These are phyloP conservation scores for Globisporangium emineosum DNA, from an alignment of 352 stramenopile species.

Conservation along the genomic window DNA sequence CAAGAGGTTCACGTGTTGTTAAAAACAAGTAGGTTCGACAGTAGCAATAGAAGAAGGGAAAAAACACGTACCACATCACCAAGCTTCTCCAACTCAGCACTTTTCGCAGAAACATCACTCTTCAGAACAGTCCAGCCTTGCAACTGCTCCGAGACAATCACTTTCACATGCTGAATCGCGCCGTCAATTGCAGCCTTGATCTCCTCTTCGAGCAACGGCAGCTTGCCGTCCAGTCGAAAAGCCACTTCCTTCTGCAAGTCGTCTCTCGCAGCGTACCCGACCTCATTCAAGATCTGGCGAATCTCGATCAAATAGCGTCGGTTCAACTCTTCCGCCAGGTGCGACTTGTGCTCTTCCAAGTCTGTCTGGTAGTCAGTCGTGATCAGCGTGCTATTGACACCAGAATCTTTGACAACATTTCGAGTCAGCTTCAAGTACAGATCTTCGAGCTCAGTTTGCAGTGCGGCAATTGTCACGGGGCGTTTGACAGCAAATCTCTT, in stretches of 20 bases:
- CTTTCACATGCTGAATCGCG: constrained; percentile 52
- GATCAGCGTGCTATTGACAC: constrained; percentile 29
- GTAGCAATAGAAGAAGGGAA: background rate
- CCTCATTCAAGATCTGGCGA: constrained; percentile 68
- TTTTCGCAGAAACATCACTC: constrained; percentile 57
- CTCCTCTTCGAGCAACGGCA: constrained; percentile 56
- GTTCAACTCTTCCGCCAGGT: constrained; percentile 64
- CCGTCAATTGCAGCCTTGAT: constrained; percentile 63
- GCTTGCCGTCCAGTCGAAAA: constrained; percentile 61
- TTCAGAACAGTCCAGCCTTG: constrained; percentile 76
- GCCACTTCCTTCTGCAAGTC: constrained; percentile 62
- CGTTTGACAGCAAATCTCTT: constrained; percentile 45
- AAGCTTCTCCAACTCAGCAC: constrained; percentile 65
- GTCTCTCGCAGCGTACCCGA: constrained; percentile 56
- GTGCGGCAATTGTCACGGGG: constrained; percentile 50
- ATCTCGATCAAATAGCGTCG: constrained; percentile 78
- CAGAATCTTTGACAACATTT: constrained; percentile 22
- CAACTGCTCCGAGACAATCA: constrained; percentile 43
- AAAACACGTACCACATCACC: constrained; percentile 58
- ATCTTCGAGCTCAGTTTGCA: constrained; percentile 62
- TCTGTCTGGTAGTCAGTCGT: constrained; percentile 49
- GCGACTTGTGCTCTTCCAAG: constrained; percentile 58
- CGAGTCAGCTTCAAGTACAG: constrained; percentile 32
- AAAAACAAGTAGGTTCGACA: background rate
- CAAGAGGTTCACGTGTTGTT: background rate